These are phyloP conservation scores for Pythium dissimile DNA, from an alignment of 352 stramenopile species.

Conservation along the genomic window DNA sequence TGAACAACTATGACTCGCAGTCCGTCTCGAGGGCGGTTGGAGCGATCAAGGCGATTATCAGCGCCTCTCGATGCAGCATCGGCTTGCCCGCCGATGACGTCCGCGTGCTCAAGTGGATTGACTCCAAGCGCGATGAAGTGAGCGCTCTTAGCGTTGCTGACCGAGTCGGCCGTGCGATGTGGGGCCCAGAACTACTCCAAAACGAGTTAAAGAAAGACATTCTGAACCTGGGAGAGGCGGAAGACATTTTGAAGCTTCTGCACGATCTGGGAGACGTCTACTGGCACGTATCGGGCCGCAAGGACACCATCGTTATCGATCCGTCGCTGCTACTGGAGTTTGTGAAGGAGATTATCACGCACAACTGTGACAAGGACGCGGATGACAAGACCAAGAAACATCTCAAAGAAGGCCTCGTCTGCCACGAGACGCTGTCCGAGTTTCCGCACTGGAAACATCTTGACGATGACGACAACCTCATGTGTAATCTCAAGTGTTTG, in stretches of 20 bases:
- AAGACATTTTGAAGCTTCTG: conserved; percentile 7
- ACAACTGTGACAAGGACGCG: conserved; percentile 5
- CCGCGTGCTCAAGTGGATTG: conserved; percentile 9
- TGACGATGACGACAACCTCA: background rate
- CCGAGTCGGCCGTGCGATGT: background rate
- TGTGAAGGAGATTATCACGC: conserved; percentile 7
- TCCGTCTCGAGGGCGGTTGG: background rate
- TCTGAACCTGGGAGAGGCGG: background rate
- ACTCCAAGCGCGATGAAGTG: background rate
- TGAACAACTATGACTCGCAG: conserved; percentile 6
- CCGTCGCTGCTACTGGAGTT: conserved; percentile 4
- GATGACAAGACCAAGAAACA: conserved; percentile 4
- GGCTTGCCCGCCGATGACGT: conserved; percentile 1
- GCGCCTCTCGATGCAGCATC: background rate
- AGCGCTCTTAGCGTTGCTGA: conserved; percentile 2
- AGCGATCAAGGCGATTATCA: conserved; percentile 6
- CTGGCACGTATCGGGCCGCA: background rate
- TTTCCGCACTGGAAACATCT: conserved; percentile 9
- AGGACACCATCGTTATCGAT: conserved; percentile 1
- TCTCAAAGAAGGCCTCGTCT: background rate
- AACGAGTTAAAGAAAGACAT: background rate
- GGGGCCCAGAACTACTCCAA: background rate
- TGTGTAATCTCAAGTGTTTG: background rate
- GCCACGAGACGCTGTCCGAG: background rate
- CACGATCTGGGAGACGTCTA: conserved; percentile 6